Evolutionary conservation across 208 protist genomes (phyloP).

Genomic region (Wallacemonas sp.): DNA sequence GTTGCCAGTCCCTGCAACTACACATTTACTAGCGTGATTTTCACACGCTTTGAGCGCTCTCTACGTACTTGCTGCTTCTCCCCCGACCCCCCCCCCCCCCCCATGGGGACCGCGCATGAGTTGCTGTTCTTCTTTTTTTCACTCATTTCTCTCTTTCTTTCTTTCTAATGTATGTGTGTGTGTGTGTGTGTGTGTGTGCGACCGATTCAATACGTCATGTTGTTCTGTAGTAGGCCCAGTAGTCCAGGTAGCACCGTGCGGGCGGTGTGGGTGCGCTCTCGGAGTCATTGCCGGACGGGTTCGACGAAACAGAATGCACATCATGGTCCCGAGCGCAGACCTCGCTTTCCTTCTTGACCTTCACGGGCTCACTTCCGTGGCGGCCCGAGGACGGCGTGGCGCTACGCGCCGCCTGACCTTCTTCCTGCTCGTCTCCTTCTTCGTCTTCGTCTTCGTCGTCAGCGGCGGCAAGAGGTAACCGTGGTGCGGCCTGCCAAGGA

Average conservation of each 20-base stretch:
- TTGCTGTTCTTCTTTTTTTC: no score
- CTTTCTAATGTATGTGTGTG: background rate
- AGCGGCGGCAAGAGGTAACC: background rate
- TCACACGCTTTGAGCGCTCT: no score
- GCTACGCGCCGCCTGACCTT: background rate
- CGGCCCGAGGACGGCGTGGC: background rate
- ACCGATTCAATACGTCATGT: background rate
- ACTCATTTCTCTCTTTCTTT: no score
- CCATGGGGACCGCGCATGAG: no score
- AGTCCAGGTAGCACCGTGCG: slow-evolving; percentile 33
- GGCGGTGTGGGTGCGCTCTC: slow-evolving; percentile 9
- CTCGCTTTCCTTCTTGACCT: background rate
- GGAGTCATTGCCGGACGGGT: background rate
- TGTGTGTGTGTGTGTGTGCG: background rate
- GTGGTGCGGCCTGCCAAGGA: slow-evolving; percentile 9
- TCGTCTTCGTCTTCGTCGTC: slow-evolving; percentile 2
- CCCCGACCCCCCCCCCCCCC: no score
- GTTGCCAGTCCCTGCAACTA: no score
- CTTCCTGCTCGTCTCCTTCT: background rate
- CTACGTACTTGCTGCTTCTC: no score
- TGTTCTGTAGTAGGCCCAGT: slow-evolving; percentile 31
- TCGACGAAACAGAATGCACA: background rate
- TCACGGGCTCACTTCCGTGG: background rate
- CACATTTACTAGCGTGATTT: no score
- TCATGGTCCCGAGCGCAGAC: background rate